phyloP scores from a whole-genome alignment of 441 rosid genomes.

The Euphorbia celastroides region DNA sequence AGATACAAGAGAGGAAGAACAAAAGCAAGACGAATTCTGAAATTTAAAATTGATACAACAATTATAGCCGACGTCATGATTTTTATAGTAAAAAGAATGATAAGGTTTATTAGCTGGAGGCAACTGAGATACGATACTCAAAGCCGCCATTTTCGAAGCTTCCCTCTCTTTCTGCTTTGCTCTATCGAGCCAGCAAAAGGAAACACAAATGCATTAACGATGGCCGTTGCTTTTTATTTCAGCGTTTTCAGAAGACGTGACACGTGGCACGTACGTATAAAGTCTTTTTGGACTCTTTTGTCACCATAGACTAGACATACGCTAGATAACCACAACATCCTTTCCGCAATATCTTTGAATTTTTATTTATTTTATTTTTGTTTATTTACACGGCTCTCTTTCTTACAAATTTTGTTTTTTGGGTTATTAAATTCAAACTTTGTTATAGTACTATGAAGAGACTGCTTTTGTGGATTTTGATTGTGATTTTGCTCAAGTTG shows the following conservation, averaged over 20 bases:
- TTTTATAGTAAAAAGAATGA: background rate
- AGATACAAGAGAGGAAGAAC: background rate
- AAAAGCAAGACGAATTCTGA: conserved; percentile 1
- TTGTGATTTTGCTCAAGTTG: too few species aligned
- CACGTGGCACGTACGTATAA: conserved; percentile 1
- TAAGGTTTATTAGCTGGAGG: conserved; percentile 1
- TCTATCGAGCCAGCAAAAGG: background rate
- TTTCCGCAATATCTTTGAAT: background rate
- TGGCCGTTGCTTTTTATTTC: background rate
- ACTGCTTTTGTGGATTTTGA: too few species aligned
- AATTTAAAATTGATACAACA: background rate
- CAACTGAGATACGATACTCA: conserved; percentile 28
- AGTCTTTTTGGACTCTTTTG: background rate
- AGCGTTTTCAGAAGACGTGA: background rate
- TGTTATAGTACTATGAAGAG: too few species aligned
- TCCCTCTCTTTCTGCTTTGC: background rate
- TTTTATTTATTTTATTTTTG: too few species aligned
- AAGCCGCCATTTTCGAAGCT: conserved; percentile 27
- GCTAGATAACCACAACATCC: background rate
- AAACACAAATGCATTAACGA: background rate
- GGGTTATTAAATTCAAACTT: too few species aligned
- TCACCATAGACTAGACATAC: too few species aligned
- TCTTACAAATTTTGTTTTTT: too few species aligned
- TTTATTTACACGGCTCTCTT: background rate
- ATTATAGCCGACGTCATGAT: background rate